These are phyloP conservation scores for Quercus robur DNA, from an alignment of 306 rosid species.

Conservation along the genomic window DNA sequence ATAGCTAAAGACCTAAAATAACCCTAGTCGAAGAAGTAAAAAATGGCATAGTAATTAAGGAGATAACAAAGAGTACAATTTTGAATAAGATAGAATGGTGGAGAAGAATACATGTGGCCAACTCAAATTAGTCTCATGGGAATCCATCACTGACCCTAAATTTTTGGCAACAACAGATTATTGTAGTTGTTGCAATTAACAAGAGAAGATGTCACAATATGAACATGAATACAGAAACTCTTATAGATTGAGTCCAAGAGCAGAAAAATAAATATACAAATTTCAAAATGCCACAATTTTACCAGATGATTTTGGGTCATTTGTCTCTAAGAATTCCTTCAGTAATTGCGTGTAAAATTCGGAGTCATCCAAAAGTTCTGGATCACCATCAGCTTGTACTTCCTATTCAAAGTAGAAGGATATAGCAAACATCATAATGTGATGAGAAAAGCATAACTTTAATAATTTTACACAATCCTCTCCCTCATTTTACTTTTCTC, in stretches of 20 bases:
- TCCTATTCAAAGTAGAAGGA: slow-evolving; percentile 42
- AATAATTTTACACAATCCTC: neutral
- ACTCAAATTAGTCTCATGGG: too few species aligned
- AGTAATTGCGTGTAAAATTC: slow-evolving; percentile 88
- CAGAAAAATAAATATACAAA: neutral
- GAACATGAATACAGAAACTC: neutral
- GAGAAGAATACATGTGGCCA: too few species aligned
- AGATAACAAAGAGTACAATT: too few species aligned
- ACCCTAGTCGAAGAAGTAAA: too few species aligned
- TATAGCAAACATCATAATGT: neutral
- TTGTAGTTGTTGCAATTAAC: too few species aligned
- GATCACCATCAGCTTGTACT: slow-evolving; percentile 48
- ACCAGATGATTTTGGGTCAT: slow-evolving; percentile 83
- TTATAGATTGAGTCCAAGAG: neutral
- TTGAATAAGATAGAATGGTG: too few species aligned
- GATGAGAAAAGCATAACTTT: neutral
- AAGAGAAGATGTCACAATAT: too few species aligned
- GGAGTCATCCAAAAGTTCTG: slow-evolving; percentile 80
- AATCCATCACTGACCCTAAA: too few species aligned
- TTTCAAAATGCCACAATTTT: slow-evolving; percentile 6
- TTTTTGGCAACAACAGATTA: too few species aligned
- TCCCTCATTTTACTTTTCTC: neutral
- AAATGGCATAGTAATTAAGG: too few species aligned
- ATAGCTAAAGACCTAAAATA: too few species aligned
- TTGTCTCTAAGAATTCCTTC: slow-evolving; percentile 78